Evolutionary conservation across 2,329 filamentous ascomycete genomes (phyloP).

Genomic region (Colletotrichum siamense): DNA sequence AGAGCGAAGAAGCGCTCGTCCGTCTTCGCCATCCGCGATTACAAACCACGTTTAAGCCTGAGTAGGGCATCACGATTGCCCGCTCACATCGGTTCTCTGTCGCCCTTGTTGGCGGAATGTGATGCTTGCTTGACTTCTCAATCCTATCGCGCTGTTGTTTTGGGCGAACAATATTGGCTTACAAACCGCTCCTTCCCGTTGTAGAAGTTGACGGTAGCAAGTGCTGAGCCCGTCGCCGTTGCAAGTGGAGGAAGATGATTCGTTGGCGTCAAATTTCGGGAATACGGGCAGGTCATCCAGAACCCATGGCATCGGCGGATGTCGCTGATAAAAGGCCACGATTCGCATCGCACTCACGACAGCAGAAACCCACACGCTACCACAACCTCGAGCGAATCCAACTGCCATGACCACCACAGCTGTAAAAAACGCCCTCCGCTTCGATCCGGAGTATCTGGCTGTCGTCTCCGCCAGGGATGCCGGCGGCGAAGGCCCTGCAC

Average conservation of each 20-base stretch:
- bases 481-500: neutral
- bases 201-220: neutral
- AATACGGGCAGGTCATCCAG: slow-evolving; percentile 5
- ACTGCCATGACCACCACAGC: neutral
- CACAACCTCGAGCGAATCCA: neutral
- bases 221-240: neutral
- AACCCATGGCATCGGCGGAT: neutral
- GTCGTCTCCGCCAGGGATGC: neutral
- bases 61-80: neutral
- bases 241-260: neutral
- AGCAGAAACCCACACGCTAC: neutral
- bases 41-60: neutral
- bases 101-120: neutral
- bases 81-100: neutral
- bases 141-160: neutral
- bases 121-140: neutral
- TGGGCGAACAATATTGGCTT: neutral
- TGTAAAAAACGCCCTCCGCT: neutral
- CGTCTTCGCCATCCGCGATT: neutral
- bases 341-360: neutral
- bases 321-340: neutral
- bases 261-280: neutral
- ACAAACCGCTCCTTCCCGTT: neutral
- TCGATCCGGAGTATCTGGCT: slow-evolving; percentile 11
- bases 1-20: neutral